Conservation (phyloP, 192 early-diverging fungal genomes). For the Coemansia sp. region DNA sequence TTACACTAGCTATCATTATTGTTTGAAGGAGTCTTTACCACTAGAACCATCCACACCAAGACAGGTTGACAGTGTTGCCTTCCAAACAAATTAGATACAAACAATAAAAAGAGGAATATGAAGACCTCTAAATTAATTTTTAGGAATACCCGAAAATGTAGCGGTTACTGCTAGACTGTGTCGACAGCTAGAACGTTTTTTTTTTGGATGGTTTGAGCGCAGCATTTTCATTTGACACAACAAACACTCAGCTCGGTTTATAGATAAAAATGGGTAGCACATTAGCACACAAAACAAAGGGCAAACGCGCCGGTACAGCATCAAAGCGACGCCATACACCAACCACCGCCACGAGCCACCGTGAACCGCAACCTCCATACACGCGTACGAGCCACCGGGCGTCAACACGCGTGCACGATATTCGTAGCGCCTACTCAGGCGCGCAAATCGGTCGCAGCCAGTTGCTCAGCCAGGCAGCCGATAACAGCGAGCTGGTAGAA, state of each 20-base stretch:
- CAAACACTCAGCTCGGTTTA: too few relatives aligned
- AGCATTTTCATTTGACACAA: neutral
- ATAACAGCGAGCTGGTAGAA: neutral
- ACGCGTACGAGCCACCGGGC: constrained; percentile 1
- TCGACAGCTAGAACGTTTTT: too few relatives aligned
- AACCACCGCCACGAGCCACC: neutral
- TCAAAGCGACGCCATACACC: neutral
- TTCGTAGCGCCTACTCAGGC: neutral
- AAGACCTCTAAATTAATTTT: too few relatives aligned
- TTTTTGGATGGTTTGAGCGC: too few relatives aligned
- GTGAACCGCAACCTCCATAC: neutral
- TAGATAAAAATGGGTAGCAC: neutral
- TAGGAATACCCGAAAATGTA: too few relatives aligned
- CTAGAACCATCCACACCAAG: too few relatives aligned
- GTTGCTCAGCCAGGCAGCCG: neutral
- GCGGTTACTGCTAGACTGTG: neutral
- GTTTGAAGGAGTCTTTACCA: too few relatives aligned
- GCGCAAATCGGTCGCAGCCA: neutral
- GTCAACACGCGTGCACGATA: neutral
- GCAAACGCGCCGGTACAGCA: constrained; percentile 6
- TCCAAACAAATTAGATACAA: too few relatives aligned
- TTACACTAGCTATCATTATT: too few relatives aligned
- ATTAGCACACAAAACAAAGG: constrained; percentile 10
- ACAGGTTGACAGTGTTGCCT: too few relatives aligned
- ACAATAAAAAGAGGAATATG: too few relatives aligned